phyloP scores from a whole-genome alignment of 2,329 filamentous ascomycete species.

The Metarhizium guizhouense region DNA sequence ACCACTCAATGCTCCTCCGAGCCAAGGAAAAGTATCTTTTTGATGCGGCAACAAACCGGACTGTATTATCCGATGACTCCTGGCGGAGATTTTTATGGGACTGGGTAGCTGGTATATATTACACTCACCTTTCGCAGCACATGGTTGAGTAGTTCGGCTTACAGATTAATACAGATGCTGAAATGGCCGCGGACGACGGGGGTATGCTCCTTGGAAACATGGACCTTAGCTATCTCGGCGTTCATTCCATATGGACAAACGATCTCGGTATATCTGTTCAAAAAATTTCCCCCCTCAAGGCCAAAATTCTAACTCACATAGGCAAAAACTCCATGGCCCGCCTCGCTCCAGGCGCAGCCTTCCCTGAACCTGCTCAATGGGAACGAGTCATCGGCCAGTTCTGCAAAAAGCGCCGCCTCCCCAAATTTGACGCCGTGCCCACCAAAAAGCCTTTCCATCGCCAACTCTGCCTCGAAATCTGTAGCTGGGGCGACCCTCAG shows the following conservation, averaged over 20 bases:
- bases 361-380: constrained; percentile 45
- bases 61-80: constrained; percentile 60
- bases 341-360: constrained; percentile 32
- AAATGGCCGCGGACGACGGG: constrained; percentile 53
- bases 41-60: constrained; percentile 54
- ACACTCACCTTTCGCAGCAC: neutral
- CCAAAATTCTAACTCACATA: constrained; percentile 16
- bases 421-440: constrained; percentile 51
- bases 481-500: constrained; percentile 57
- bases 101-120: constrained; percentile 54
- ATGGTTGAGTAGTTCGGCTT: neutral
- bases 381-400: constrained; percentile 54
- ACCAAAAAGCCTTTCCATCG: constrained; percentile 62
- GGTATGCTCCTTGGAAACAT: constrained; percentile 62
- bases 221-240: constrained; percentile 69
- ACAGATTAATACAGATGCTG: constrained; percentile 39
- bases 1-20: constrained; percentile 50
- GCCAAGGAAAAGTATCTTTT: constrained; percentile 56
- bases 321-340: constrained; percentile 40
- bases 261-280: constrained; percentile 44
- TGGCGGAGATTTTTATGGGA: constrained; percentile 76
- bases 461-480: constrained; percentile 67
- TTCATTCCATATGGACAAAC: constrained; percentile 63
- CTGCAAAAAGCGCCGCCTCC: constrained; percentile 52
- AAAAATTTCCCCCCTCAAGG: neutral